Evolutionary conservation across 108 stramenopile species (phyloP).

Genomic region (Pseudonitzschia multistriata): DNA sequence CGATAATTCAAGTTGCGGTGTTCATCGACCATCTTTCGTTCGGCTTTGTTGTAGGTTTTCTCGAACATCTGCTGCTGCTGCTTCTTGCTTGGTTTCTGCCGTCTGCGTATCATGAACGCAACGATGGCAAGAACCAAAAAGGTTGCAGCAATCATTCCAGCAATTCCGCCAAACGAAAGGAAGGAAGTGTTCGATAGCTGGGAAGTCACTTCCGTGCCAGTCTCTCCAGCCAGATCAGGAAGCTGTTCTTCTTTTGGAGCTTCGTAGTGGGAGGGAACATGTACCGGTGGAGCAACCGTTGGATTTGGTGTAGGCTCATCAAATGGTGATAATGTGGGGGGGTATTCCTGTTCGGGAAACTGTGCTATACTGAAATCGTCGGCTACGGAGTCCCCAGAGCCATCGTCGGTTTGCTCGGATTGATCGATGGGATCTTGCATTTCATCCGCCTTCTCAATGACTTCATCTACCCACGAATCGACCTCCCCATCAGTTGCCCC

Average conservation of each 20-base stretch:
- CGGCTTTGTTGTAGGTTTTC: slow-evolving; percentile 4
- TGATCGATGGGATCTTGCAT: background rate
- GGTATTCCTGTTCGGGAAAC: background rate
- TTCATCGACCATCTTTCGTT: background rate
- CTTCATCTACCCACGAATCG: background rate
- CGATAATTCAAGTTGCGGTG: slow-evolving; percentile 12
- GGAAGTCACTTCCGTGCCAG: background rate
- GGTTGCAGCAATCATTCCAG: background rate
- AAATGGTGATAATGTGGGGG: background rate
- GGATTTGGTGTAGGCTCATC: background rate
- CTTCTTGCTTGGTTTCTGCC: background rate
- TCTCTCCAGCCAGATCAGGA: background rate
- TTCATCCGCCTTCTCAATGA: background rate
- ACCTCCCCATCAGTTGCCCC: background rate
- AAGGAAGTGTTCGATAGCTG: background rate
- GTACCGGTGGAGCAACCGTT: background rate
- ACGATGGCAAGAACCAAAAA: background rate
- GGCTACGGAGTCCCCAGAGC: background rate
- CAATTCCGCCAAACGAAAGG: background rate
- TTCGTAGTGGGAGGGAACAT: slow-evolving; percentile 10
- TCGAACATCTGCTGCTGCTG: slow-evolving; percentile 9
- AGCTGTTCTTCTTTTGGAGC: slow-evolving; percentile 1
- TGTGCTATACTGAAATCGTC: slow-evolving; percentile 1
- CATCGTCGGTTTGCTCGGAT: background rate
- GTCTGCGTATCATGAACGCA: background rate